Conservation (phyloP, 2,329 filamentous ascomycete genomes). For the Cryphonectria radicalis region DNA sequence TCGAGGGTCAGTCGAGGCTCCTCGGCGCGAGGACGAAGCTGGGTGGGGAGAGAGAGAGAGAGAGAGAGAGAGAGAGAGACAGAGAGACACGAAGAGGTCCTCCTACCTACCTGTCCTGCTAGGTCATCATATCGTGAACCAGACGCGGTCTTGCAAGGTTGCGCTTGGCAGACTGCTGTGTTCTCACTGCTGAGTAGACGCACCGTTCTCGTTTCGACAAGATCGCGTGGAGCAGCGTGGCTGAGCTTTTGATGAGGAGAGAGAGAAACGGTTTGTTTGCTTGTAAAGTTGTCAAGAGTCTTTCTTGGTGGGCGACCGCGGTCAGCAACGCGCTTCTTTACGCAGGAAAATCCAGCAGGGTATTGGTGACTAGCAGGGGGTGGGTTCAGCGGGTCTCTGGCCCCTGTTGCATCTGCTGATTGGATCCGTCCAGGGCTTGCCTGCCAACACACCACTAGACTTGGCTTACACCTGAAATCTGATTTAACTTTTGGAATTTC, state of each 20-base stretch:
- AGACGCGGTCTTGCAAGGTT: slow-evolving; percentile 13
- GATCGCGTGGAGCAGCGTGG: neutral
- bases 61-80: too few relatives aligned
- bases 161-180: neutral
- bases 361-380: slow-evolving; percentile 6
- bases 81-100: neutral
- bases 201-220: neutral
- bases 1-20: slow-evolving; percentile 11
- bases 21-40: slow-evolving; percentile 5
- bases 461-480: slow-evolving; percentile 1
- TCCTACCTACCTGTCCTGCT: slow-evolving; percentile 23
- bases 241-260: neutral
- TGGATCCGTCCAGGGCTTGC: neutral
- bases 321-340: slow-evolving; percentile 16
- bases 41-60: neutral
- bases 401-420: slow-evolving; percentile 5
- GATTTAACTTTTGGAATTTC: neutral
- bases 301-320: slow-evolving; percentile 9
- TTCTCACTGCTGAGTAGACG: slow-evolving; percentile 3
- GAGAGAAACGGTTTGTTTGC: neutral
- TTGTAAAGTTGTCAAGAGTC: slow-evolving; percentile 17
- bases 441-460: slow-evolving; percentile 10
- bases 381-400: neutral
- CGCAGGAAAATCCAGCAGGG: slow-evolving; percentile 21
- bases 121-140: slow-evolving; percentile 29